Conservation (phyloP, 2,329 filamentous ascomycete species). For the Chalaropsis thielavioides region DNA sequence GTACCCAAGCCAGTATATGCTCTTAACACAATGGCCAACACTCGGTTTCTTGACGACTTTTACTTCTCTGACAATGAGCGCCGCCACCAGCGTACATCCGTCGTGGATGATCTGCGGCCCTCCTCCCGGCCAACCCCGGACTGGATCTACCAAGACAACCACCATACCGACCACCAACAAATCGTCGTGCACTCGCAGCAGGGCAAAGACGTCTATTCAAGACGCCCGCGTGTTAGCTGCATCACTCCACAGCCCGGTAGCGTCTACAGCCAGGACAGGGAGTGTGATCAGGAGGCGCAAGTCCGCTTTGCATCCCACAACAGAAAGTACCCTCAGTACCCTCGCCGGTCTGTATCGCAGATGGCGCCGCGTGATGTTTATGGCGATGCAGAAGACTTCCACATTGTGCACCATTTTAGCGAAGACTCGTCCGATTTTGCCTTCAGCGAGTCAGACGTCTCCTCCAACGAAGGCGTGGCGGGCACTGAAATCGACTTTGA, state of each 20-base stretch:
- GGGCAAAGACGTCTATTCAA: not conserved
- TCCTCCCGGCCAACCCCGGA: not conserved
- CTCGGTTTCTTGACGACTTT: not conserved
- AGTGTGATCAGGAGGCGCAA: not conserved
- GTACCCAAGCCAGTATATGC: not conserved
- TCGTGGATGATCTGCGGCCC: not conserved
- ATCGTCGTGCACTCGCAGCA: not conserved
- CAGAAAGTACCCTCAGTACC: not conserved
- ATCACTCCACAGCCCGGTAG: not conserved
- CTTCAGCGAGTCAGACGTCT: not conserved
- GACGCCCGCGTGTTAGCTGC: not conserved
- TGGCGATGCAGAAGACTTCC: not conserved
- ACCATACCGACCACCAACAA: not conserved
- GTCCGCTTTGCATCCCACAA: not conserved
- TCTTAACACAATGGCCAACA: not conserved
- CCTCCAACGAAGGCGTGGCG: not conserved
- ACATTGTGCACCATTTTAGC: not conserved
- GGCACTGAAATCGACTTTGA: not conserved
- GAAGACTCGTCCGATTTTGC: constrained; percentile 4
- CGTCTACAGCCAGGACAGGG: not conserved
- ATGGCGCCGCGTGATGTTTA: not conserved
- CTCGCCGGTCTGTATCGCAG: not conserved
- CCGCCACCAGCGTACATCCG: not conserved
- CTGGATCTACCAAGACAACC: not conserved
- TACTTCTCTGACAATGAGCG: not conserved